These are phyloP conservation scores for Xylaria flabelliformis DNA, from an alignment of 495 filamentous ascomycete genomes.

Conservation along the genomic window DNA sequence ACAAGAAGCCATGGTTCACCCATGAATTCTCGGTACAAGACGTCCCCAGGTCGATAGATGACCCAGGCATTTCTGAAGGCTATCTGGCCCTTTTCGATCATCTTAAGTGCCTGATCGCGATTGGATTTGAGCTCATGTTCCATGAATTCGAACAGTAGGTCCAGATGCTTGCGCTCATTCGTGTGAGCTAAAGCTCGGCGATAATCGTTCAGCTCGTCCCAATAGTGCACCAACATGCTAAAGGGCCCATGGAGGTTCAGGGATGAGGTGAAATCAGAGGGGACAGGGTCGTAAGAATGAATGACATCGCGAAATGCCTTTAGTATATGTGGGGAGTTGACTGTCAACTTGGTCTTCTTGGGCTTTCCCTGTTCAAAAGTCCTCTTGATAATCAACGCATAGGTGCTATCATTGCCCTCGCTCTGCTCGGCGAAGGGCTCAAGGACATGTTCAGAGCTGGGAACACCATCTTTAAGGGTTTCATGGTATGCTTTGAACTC, in stretches of 20 bases:
- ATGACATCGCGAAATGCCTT: slow-evolving; percentile 43
- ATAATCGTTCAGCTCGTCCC: slow-evolving; percentile 42
- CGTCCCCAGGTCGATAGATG: slow-evolving; percentile 46
- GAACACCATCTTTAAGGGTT: slow-evolving; percentile 32
- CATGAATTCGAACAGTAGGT: slow-evolving; percentile 46
- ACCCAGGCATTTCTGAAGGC: slow-evolving; percentile 44
- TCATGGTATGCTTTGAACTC: slow-evolving; percentile 41
- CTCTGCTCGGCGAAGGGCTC: slow-evolving; percentile 33
- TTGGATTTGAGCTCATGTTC: slow-evolving; percentile 36
- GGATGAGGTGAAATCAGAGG: slow-evolving; percentile 43
- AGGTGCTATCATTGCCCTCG: slow-evolving; percentile 32
- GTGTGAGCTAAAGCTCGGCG: slow-evolving; percentile 36
- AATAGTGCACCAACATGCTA: slow-evolving; percentile 41
- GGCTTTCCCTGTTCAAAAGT: slow-evolving; percentile 35
- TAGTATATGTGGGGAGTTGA: slow-evolving; percentile 54
- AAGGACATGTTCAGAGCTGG: slow-evolving; percentile 13
- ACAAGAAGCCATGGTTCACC: slow-evolving; percentile 39
- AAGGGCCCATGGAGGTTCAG: slow-evolving; percentile 39
- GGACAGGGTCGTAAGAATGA: slow-evolving; percentile 47
- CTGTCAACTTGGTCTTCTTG: slow-evolving; percentile 43
- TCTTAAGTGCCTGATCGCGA: slow-evolving; percentile 38
- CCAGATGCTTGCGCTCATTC: slow-evolving; percentile 41
- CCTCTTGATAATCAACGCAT: slow-evolving; percentile 47
- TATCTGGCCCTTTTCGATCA: slow-evolving; percentile 40
- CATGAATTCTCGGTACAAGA: slow-evolving; percentile 42